Conservation (phyloP, 495 filamentous ascomycete species). For the Pyrenula massariospora region DNA sequence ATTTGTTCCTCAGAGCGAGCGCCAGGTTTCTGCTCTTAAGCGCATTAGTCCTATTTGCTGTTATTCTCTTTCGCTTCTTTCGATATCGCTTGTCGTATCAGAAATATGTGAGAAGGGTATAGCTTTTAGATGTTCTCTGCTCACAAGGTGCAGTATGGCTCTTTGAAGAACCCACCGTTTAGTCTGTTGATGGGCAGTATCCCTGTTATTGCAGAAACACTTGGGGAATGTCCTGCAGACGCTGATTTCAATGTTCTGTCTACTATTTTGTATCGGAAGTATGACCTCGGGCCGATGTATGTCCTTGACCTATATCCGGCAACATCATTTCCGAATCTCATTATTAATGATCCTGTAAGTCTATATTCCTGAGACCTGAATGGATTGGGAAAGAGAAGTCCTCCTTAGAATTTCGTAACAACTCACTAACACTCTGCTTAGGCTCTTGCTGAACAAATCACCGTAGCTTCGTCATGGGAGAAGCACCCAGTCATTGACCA, state of each 20-base stretch:
- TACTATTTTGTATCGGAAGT: not conserved
- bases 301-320: not conserved
- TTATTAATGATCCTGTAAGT: not conserved
- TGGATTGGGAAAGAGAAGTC: no score
- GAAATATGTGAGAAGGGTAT: not conserved
- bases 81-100: not conserved
- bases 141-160: not conserved
- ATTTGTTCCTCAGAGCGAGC: not conserved
- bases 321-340: not conserved
- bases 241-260: not conserved
- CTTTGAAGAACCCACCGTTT: not conserved
- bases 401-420: no score
- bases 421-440: no score
- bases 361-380: no score
- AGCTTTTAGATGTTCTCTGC: not conserved
- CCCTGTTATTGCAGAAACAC: not conserved
- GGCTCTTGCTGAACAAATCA: slow-evolving; percentile 6
- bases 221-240: not conserved
- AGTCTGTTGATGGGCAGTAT: not conserved
- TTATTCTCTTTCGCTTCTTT: not conserved
- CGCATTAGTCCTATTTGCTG: not conserved
- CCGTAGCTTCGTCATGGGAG: slow-evolving; percentile 2
- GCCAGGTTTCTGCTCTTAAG: not conserved
- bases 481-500: slow-evolving; percentile 4
- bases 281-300: not conserved